Evolutionary conservation across 2,329 filamentous ascomycete genomes (phyloP).

Genomic region (Hypoxylon sp.): DNA sequence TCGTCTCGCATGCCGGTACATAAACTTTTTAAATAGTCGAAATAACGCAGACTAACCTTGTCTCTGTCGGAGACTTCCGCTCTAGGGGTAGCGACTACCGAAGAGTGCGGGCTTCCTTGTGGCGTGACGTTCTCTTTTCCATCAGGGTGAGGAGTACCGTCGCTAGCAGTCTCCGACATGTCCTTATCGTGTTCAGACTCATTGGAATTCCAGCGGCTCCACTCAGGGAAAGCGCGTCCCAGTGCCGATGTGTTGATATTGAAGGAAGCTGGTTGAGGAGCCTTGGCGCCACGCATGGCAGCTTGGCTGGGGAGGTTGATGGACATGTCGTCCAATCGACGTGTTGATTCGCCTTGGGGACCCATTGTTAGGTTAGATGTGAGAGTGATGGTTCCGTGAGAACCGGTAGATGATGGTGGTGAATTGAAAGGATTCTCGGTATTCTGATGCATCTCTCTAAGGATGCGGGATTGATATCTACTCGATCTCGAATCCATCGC

Average conservation of each 20-base stretch:
- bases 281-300: constrained; percentile 35
- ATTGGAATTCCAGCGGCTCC: constrained; percentile 51
- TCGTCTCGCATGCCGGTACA: not conserved
- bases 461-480: constrained; percentile 54
- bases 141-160: constrained; percentile 51
- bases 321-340: constrained; percentile 65
- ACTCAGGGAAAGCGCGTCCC: constrained; percentile 67
- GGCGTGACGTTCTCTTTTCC: constrained; percentile 65
- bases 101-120: constrained; percentile 37
- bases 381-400: constrained; percentile 69
- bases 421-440: constrained; percentile 70
- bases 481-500: constrained; percentile 51
- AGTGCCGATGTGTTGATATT: constrained; percentile 58
- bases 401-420: constrained; percentile 70
- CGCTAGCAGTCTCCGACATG: constrained; percentile 52
- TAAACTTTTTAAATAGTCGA: not conserved
- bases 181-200: constrained; percentile 52
- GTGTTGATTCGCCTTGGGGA: constrained; percentile 69
- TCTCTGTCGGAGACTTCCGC: constrained; percentile 18
- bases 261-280: constrained; percentile 45
- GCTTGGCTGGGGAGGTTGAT: constrained; percentile 46
- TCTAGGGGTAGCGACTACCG: constrained; percentile 33
- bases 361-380: constrained; percentile 69
- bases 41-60: constrained; percentile 32
- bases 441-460: constrained; percentile 56